Evolutionary conservation across 78 protist species (phyloP).

Genomic region (slime mould (Dictyostelium discoideum)): DNA sequence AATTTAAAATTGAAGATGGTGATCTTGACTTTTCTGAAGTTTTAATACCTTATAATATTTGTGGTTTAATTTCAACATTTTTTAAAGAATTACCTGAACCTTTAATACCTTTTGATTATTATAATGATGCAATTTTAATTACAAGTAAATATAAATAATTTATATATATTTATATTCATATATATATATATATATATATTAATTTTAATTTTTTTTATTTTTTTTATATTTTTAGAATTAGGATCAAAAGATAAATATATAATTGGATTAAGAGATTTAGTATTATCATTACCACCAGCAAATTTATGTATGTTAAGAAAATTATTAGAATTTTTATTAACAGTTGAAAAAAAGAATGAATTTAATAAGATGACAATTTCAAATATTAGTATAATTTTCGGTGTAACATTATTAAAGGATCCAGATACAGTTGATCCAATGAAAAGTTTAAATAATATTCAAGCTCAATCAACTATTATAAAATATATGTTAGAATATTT

Average conservation of each 20-base stretch:
- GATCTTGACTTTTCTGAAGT: slow-evolving; percentile 42
- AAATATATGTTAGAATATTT: slow-evolving; percentile 46
- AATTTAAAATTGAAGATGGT: slow-evolving; percentile 73
- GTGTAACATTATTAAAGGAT: slow-evolving; percentile 50
- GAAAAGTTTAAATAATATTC: slow-evolving; percentile 13
- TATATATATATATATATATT: no score
- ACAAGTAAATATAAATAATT: slow-evolving; percentile 9
- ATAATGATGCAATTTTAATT: slow-evolving; percentile 20
- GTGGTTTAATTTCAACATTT: slow-evolving; percentile 77
- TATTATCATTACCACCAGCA: slow-evolving; percentile 67
- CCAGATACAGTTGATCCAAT: slow-evolving; percentile 63
- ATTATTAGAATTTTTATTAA: slow-evolving; percentile 34
- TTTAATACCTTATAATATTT: slow-evolving; percentile 55
- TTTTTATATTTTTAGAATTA: not conserved
- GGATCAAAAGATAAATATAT: slow-evolving; percentile 15
- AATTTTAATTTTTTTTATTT: no score
- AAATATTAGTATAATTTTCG: slow-evolving; percentile 64
- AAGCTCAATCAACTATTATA: slow-evolving; percentile 36
- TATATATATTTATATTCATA: not conserved
- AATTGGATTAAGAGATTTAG: slow-evolving; percentile 21
- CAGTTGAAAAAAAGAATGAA: slow-evolving; percentile 34
- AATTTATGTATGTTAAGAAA: slow-evolving; percentile 60
- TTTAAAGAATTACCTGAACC: slow-evolving; percentile 72
- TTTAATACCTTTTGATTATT: slow-evolving; percentile 50
- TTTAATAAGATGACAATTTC: slow-evolving; percentile 58